Evolutionary conservation across 2,329 filamentous ascomycete genomes (phyloP), one percentile per base, ranked within the genome.

Genomic region (Metarhizium album): DNA sequence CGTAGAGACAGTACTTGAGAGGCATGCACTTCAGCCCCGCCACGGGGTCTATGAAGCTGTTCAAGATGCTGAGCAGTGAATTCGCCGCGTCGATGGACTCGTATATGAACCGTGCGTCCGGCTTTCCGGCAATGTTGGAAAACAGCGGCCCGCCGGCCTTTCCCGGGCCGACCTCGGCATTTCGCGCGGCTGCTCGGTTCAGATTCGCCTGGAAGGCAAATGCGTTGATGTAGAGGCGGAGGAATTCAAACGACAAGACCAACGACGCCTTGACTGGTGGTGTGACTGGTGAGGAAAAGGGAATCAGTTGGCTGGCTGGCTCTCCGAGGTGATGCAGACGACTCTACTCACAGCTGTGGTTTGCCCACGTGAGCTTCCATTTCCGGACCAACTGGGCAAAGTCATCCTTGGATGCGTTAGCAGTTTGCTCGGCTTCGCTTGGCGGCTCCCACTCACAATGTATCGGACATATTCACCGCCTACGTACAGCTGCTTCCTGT

Each of bases 201-300:
- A 79, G 47, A 78, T 82, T 85, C 2, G 84, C 84, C 61, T 88
- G 84, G 57, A 87, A 87, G 1, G 84, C 84, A 60, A 87, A 88
- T 0, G 84, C 84, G 52, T 86, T 87, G 47, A 84, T 85, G 62
- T 88, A 88, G 1, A 88, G 72, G 6, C 84, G 75, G 2, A 88
- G 67, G 59, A 87, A 88, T 57, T 87, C 83, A 59, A 86, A 87
- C 0, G 83, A 85, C 59, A 88, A 73, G 23, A 86, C 71, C 2
- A 88, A 66, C 4, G 79, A 84, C 3, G 80, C 79, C 61, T 86
- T 86, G 55, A 87, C 76, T 5, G 79, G 76, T 1, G 79, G 73
- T 1, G 83, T 84, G 60, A 78, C 76, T 79, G 49, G 3, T 8
- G 22, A 35, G 33, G 22, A 35, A 29, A 37, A 18, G 13, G 5